Percentiles rank a stretch among this genome's conserved stretches.
These are phyloP conservation scores for Solanum hybrid DNA, from an alignment of 305 asterid species.

Conservation along the genomic window DNA sequence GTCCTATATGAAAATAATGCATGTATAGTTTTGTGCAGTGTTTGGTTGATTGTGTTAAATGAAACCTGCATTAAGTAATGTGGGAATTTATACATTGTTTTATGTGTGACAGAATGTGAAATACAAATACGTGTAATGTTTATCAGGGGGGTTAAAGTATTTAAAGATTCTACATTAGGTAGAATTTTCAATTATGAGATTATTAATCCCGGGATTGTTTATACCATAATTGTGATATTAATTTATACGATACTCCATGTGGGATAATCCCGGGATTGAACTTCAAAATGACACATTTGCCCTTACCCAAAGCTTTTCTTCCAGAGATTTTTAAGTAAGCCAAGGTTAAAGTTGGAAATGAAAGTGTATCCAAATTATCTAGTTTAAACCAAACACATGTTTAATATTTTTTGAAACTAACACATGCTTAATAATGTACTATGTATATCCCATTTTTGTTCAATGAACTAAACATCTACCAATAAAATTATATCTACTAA, in stretches of 20 bases:
- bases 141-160: neutral
- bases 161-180: neutral
- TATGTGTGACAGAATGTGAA: neutral
- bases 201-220: neutral
- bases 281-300: neutral
- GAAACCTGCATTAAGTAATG: neutral
- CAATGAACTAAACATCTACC: neutral
- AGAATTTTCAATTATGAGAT: neutral
- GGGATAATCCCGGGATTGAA: neutral
- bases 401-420: neutral
- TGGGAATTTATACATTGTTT: neutral
- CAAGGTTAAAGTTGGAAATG: neutral
- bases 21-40: neutral
- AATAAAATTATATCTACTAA: neutral
- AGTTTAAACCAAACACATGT: neutral
- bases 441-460: neutral
- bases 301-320: neutral
- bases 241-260: neutral
- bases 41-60: neutral
- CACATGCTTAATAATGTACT: neutral
- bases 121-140: neutral
- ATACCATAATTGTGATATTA: neutral
- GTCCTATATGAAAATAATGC: neutral
- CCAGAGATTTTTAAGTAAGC: neutral
- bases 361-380: neutral